Base-by-base conservation (phyloP, 495 filamentous ascomycete genomes). In the Parathielavia hyrcaniae region DNA sequence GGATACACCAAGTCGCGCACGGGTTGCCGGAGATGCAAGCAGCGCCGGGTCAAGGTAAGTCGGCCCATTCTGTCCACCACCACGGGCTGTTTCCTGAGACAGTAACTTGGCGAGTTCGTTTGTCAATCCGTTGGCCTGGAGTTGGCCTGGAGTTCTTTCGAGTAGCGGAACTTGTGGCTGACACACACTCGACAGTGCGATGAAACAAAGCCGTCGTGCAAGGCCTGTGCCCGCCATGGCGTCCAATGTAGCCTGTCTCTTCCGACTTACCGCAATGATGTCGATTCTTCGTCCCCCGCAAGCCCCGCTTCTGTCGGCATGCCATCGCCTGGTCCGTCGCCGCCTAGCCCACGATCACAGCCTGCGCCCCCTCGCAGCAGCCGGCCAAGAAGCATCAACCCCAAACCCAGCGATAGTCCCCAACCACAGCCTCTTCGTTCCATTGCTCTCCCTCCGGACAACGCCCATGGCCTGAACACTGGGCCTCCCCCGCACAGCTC, bases 191-290 rank as follows among this genome's bases (percentile, higher is more conserved):
- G 14, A 1, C 35, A 71, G 69, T 71, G 69, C 43, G 69, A 71
- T 20, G 69, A 71, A 43, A 59, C 61, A 0, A 55, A 51, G 17
- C 69, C 69, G 5, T 67, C 67, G 4, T 71, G 69, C 57, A 58
- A n/a, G 10, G 69, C 69, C 7, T 71, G 69, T 49, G 30, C 61
- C 14, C 63, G 69, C 16, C 69, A 71, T 20, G 55, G 57, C 23
- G 56, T 71, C n/a, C 53, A 64, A 12, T 71, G 69, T 46, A 71
- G 69, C 52, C 64, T 69, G 4, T 41, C 59, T 46, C 62, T 69
- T 4, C 36, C 59, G 12, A 41, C 23, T 32, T 17, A 41, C 30
- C 30, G 32, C 20, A 17, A 19, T n/a, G 14, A 19, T 43, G 26
- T 45, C 22, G 9, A 26, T 7, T 39, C 49, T 14, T 38, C 49